These are phyloP conservation scores for Nicotiana benthamiana DNA, from an alignment of 257 asterid genomes.

Conservation along the genomic window DNA sequence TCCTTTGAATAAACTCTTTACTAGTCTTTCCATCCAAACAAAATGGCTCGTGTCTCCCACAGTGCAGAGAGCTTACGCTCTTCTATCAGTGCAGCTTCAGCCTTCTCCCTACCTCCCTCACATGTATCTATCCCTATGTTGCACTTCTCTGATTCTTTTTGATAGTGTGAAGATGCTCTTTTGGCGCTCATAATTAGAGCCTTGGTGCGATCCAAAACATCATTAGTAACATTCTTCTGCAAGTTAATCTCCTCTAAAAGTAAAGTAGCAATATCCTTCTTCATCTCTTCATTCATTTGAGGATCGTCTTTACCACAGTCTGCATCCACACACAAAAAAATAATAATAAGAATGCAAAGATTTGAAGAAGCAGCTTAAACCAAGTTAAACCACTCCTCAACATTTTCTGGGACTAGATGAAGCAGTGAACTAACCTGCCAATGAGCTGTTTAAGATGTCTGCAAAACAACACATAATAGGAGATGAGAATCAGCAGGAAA, in stretches of 20 bases:
- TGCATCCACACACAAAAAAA: not conserved
- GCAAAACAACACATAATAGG: conserved; percentile 8
- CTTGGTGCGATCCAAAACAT: conserved; percentile 15
- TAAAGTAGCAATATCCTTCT: conserved; percentile 18
- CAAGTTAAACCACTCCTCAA: not conserved
- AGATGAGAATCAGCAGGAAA: not conserved
- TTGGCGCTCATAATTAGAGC: conserved; percentile 17
- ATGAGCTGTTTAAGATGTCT: conserved; percentile 23
- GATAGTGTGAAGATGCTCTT: conserved; percentile 22
- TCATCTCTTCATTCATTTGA: conserved; percentile 27
- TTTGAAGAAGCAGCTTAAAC: not conserved
- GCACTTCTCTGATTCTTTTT: conserved; percentile 31
- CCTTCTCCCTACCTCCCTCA: conserved; percentile 32
- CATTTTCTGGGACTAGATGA: not conserved
- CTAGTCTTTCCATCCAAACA: conserved; percentile 25
- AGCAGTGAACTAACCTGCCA: conserved; percentile 18
- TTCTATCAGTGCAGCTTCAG: conserved; percentile 23
- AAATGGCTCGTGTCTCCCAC: conserved; percentile 33
- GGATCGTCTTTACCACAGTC: conserved; percentile 26
- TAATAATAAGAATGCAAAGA: not conserved
- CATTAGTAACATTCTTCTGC: conserved; percentile 21
- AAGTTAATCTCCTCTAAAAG: conserved; percentile 30
- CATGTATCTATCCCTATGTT: conserved; percentile 19
- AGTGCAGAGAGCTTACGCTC: conserved; percentile 29
- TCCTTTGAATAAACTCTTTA: not conserved